These are phyloP conservation scores for Rugiboletus extremiorientalis DNA, from an alignment of 1,284 basidiomycete genomes.

Conservation along the genomic window DNA sequence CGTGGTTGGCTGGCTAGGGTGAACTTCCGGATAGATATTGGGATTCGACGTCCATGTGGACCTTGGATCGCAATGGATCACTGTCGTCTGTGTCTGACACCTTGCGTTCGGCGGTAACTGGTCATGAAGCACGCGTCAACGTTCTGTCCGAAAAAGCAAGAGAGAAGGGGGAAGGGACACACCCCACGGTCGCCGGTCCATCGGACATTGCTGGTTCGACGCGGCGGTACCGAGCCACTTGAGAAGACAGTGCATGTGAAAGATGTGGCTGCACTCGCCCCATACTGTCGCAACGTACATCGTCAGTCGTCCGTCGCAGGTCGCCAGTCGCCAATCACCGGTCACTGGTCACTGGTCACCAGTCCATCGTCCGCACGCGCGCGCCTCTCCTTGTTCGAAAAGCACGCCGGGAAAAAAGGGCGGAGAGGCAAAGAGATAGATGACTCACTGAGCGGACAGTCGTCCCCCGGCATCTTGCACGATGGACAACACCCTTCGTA, in stretches of 20 bases:
- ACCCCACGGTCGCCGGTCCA: conserved; percentile 94
- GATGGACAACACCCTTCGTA: conserved; percentile 92
- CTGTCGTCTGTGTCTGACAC: background rate
- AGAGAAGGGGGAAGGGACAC: conserved; percentile 31
- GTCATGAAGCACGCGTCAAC: background rate
- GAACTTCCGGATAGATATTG: no score
- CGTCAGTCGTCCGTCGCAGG: no score
- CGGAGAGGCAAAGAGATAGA: background rate
- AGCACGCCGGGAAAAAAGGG: no score
- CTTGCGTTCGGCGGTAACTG: conserved; percentile 33
- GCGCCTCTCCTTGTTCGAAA: no score
- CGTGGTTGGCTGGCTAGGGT: no score
- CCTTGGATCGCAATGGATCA: no score
- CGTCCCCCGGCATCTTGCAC: conserved; percentile 95
- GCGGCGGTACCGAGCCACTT: conserved; percentile 90
- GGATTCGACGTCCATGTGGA: no score
- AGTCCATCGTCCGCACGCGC: background rate
- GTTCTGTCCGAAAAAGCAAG: background rate
- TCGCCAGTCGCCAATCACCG: no score
- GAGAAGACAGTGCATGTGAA: conserved; percentile 93
- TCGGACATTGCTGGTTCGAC: conserved; percentile 90
- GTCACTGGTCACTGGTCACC: no score
- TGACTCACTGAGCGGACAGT: conserved; percentile 85
- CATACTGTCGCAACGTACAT: conserved; percentile 68
- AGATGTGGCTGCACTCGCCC: conserved; percentile 94